Conservation (phyloP, 345 rosid species). For the Moricandia arvensis region DNA sequence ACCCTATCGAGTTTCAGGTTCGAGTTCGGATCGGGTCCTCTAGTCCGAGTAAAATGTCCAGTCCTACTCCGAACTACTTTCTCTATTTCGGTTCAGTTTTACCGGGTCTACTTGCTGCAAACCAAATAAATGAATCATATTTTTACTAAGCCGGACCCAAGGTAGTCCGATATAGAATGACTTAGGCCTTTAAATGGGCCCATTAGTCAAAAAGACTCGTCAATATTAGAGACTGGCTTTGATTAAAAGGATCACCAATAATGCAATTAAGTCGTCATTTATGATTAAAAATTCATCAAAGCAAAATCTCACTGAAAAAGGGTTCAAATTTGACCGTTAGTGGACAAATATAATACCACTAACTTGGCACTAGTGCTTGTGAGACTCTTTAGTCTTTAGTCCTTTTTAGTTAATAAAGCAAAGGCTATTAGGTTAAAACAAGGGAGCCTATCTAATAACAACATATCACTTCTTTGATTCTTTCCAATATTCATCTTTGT, state of each 20-base stretch:
- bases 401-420: conserved; percentile 20
- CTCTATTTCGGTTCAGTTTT: too few relatives aligned
- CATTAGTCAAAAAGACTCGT: conserved; percentile 22
- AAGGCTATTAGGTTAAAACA: too few relatives aligned
- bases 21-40: too few relatives aligned
- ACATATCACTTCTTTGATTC: too few relatives aligned
- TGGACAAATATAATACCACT: conserved; percentile 19
- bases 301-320: conserved; percentile 1
- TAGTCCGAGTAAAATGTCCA: too few relatives aligned
- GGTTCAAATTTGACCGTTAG: conserved; percentile 23
- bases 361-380: conserved; percentile 27
- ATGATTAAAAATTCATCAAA: background rate
- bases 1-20: too few relatives aligned
- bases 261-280: conserved; percentile 17
- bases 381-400: conserved; percentile 21
- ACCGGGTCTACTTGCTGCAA: background rate
- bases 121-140: too few relatives aligned
- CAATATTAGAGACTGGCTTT: conserved; percentile 15
- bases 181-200: conserved; percentile 14
- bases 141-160: too few relatives aligned
- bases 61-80: too few relatives aligned
- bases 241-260: conserved; percentile 20
- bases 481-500: too few relatives aligned
- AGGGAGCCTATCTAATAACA: background rate
- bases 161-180: background rate